Base-by-base conservation (phyloP, 805 yeast species). In the Kurtzmaniella fragi region DNA sequence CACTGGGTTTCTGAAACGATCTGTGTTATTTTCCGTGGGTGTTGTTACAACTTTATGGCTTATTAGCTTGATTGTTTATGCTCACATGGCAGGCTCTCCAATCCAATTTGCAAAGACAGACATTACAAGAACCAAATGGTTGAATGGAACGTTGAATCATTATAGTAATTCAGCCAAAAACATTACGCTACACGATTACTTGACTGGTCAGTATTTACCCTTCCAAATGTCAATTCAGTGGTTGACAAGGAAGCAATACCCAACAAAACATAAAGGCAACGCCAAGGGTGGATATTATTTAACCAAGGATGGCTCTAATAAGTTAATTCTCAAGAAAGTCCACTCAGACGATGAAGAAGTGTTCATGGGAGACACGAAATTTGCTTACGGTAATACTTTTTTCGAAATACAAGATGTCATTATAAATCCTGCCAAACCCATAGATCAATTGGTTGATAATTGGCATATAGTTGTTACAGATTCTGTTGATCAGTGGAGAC, bases 401-500 rank as follows among this genome's bases (percentile, higher is more conserved):
- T 59, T 61, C 46, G 43, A 57, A 31, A 48, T 57, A 2, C 46
- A 53, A 0, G 59, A 57, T 2, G 57, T 75, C 33, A 34, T 44
- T 0, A 64, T 82, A 1, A 60, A 64, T 35, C 67, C 70, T 5
- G 47, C 62, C 0, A 52, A 70, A 10, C 60, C 70, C 4, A 60
- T 81, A 6, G 77, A 74, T 46, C 62, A 68, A 30, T 54, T 67
- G 8, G 34, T 37, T 2, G 59, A 70, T 16, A 71, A 52, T 14
- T 41, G 63, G 49, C 82, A 79, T 1, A 55, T 91, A 10, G 55
- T 88, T 2, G 60, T 61, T 4, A 71, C 93, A 0, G 74, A 85
- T 40, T 40, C 44, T 10, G 53, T 57, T 11, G 51, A 54, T 25
- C 75, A 79, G 50, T 68, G 71, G 71, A 48, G 73, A 34, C 64